Evolutionary conservation across 495 filamentous ascomycete species (phyloP), one percentile per base, ranked within the genome.

Genomic region (Pseudoneurospora amorphoporcata): DNA sequence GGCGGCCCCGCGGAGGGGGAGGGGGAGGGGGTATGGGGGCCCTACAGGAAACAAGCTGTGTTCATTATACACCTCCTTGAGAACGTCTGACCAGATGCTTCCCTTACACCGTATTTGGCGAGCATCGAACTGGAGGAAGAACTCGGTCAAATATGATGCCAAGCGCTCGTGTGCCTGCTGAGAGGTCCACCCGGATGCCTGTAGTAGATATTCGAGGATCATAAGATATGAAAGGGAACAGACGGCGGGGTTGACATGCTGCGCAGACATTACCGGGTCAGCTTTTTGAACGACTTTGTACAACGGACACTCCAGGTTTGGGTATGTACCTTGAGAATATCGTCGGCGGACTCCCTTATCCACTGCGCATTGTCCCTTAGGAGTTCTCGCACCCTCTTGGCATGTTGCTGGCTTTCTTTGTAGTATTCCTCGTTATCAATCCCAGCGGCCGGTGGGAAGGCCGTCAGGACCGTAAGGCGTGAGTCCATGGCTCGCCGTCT

Each of bases 41-140:
- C 73, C 61, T 78, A 86, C 83, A 61, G 84, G 83, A 53, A 84
- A 78, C 39, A 82, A 40, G 17, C 72, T 38, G 77, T 76, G 68
- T 40, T 77, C 23, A 69, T 74, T 32, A 80, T 75, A 39, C 73
- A 73, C 10, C 72, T 32, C 53, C 29, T 35, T 70, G 10, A 85
- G 75, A 4, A 86, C 29, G 3, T 72, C 74, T 8, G 78, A 76
- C 4, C 86, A 74, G 6, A 74, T 32, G 32, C 37, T 58, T 38
- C 81, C 80, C 10, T 73, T 81, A 72, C 84, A 86, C 71, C 86
- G 80, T 39, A 85, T 82, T 72, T 87, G 85, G 17, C 80, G 77
- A 38, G 78, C 71, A 69, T 87, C 85, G 65, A 86, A 87, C 5
- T 72, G 74, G 43, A 79, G n/a, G 37, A 86, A 73, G 72, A 87